Percentiles rank a stretch among this genome's conserved stretches.
Evolutionary conservation across 2,329 filamentous ascomycete species (phyloP).

Genomic region (Orbilia javanica): DNA sequence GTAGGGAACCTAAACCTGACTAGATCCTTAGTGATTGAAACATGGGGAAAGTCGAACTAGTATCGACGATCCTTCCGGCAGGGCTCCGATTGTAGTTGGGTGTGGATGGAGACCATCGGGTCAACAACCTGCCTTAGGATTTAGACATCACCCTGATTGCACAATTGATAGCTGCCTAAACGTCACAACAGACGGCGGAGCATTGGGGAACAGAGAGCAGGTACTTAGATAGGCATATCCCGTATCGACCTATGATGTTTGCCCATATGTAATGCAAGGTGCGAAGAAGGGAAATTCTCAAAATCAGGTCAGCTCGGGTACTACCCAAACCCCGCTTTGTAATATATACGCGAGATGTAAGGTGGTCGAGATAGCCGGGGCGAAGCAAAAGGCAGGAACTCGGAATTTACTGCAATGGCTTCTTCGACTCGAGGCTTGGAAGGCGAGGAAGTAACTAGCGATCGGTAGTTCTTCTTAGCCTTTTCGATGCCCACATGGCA

Average conservation of each 20-base stretch:
- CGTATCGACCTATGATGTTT: slow-evolving; percentile 39
- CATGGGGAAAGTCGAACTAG: slow-evolving; percentile 26
- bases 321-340: slow-evolving; percentile 34
- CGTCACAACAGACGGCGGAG: background rate
- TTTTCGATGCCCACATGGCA: slow-evolving; percentile 22
- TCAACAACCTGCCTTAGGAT: slow-evolving; percentile 8
- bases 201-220: slow-evolving; percentile 9
- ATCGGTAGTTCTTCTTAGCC: slow-evolving; percentile 4
- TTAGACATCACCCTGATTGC: slow-evolving; percentile 27
- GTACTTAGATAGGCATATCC: slow-evolving; percentile 12
- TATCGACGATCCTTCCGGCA: slow-evolving; percentile 8
- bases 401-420: slow-evolving; percentile 9
- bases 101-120: slow-evolving; percentile 14
- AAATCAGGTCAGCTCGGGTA: slow-evolving; percentile 10
- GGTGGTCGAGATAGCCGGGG: slow-evolving; percentile 22
- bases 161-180: slow-evolving; percentile 40
- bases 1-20: slow-evolving; percentile 19
- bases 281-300: slow-evolving; percentile 4
- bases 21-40: slow-evolving; percentile 22
- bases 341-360: slow-evolving; percentile 27
- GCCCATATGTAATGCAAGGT: slow-evolving; percentile 46
- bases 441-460: slow-evolving; percentile 11
- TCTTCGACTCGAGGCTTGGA: slow-evolving; percentile 36
- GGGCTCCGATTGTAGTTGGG: background rate
- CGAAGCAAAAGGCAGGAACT: slow-evolving; percentile 3